phyloP scores from a whole-genome alignment of 2,329 filamentous ascomycete species.

The Didymella glomerata region DNA sequence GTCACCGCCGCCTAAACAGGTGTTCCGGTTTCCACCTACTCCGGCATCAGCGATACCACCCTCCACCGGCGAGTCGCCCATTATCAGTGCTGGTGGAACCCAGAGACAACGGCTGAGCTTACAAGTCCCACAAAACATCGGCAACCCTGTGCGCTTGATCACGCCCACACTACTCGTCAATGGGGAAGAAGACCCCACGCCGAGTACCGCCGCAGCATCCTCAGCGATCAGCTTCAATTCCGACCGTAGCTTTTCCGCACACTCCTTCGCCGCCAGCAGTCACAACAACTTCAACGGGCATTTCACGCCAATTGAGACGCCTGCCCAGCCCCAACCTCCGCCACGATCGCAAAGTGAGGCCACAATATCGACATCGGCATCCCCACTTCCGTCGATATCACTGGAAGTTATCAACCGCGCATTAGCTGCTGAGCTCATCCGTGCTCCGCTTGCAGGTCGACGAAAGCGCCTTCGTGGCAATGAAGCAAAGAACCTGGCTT shows the following conservation, averaged over 20 bases:
- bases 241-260: constrained; percentile 27
- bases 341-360: constrained; percentile 17
- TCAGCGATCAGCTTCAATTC: constrained; percentile 36
- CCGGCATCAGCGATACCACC: constrained; percentile 48
- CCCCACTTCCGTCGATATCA: constrained; percentile 29
- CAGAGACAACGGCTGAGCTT: constrained; percentile 61
- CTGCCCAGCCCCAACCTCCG: constrained; percentile 33
- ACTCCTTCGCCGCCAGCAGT: constrained; percentile 30
- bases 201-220: constrained; percentile 36
- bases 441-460: constrained; percentile 55
- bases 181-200: constrained; percentile 52
- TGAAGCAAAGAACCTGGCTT: constrained; percentile 58
- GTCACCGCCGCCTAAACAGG: constrained; percentile 47
- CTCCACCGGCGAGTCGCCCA: constrained; percentile 19
- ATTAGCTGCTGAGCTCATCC: constrained; percentile 58
- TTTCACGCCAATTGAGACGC: constrained; percentile 43
- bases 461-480: constrained; percentile 54
- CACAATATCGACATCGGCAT: not conserved
- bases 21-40: constrained; percentile 52
- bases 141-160: constrained; percentile 69
- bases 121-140: constrained; percentile 69
- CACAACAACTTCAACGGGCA: constrained; percentile 35
- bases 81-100: constrained; percentile 22
- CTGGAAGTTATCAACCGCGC: constrained; percentile 57
- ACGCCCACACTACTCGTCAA: constrained; percentile 66